Base-by-base conservation (phyloP, 129 eudicot species). In the Helichrysum umbraculigerum region DNA sequence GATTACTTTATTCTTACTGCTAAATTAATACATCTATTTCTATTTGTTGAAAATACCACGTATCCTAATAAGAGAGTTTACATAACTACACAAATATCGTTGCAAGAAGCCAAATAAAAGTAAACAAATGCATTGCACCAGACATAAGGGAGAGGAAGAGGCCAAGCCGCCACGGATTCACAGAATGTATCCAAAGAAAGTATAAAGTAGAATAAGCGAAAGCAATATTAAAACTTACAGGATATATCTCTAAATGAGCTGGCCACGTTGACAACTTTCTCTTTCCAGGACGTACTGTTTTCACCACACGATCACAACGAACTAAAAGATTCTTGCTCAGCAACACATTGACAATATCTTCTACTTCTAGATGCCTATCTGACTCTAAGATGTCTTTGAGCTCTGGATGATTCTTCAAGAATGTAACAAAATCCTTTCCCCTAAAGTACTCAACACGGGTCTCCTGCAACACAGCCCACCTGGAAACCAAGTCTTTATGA, bases 381-480 rank as follows among this genome's bases (percentile, higher is more conserved):
- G 87, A 83, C 70, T 86, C 99, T 62, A 94, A 82, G 54, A 91
- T 87, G 79, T 94, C 96, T 83, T 89, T 91, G 32, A 91, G 84
- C 79, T 94, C 99, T 28, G 91, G 78, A 81, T 94, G 97, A 79
- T 91, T 94, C 78, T 76, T 91, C 80, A 94, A 89, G 71, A 94
- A 94, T 29, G 90, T 76, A 76, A 92, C 93, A 68, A 94, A 91
- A 83, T 91, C 99, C 71, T 91, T 94, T 77, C 99, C 99, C 72
- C 97, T 88, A 70, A 94, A 91, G 88, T 94, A 94, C 85, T 94
- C 99, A 28, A 94, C 99, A 41, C 99, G 95, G 6, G 99, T 94
- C 83, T 94, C 99, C 84, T 94, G 99, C 75, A 94, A 82, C 63
- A 94, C 96, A 68, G 99, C 99, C 99, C 99, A 94, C 81, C 99